Evolutionary conservation across 2,329 filamentous ascomycete genomes (phyloP), one percentile per base, ranked within the genome.

Genomic region (Aspergillus persii): DNA sequence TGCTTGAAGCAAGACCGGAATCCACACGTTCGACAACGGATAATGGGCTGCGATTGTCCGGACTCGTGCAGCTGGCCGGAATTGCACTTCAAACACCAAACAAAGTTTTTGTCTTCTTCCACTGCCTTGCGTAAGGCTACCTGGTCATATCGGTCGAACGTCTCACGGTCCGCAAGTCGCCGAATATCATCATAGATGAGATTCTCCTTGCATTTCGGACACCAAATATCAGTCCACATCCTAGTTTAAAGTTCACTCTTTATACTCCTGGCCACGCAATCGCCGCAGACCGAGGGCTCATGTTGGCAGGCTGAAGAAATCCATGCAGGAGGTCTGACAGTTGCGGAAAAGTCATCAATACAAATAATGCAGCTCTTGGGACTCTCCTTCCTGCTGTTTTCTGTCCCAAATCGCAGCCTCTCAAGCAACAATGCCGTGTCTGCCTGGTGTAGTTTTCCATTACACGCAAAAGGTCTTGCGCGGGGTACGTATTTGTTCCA

Each of bases 41-140:
- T 44, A 5, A 51, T 36, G 33, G 58, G 58, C 15, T 60, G 54
- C 1, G 31, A 29, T 15, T 30, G 54, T 18, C 54, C 58, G n/a
- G 26, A 27, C 26, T 54, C 47, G 29, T 60, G 58, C 9, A 60
- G 54, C 33, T 60, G 58, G 11, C 58, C 58, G 33, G 51, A 57
- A 23, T 57, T 47, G 47, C 58, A 60, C 7, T 54, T 48, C 31
- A 60, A 54, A 26, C 58, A 60, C 58, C 58, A 60, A 9, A 60
- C 50, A 47, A 60, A 60, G 41, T 57, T 60, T 11, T 36, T 8
- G 18, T 31, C 11, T 39, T 30, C 47, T n/a, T 41, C 39, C 39
- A 41, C n/a, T 41, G 39, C 39, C n/a, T 41, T 41, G 39, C 39
- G 39, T n/a, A 41, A n/a, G 39, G 39, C 9, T 41, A 41, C 2